These are phyloP conservation scores for Lentinula aciculospora DNA, from an alignment of 768 basidiomycete genomes.

Conservation along the genomic window DNA sequence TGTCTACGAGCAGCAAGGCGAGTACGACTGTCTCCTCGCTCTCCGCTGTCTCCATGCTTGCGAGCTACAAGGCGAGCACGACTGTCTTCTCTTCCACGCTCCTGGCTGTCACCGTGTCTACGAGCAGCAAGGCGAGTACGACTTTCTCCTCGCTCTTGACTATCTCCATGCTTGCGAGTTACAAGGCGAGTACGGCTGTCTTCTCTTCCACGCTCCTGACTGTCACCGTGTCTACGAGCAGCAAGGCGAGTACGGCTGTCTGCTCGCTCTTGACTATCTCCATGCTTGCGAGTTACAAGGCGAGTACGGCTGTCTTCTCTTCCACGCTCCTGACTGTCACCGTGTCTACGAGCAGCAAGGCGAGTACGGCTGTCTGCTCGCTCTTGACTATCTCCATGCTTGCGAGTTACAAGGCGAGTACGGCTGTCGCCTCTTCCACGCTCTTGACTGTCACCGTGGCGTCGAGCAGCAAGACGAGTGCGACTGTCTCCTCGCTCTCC, in stretches of 20 bases:
- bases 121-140: not conserved
- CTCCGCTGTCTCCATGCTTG: not conserved
- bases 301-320: not conserved
- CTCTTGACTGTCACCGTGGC: not conserved
- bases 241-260: not conserved
- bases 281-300: not conserved
- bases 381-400: not conserved
- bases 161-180: not conserved
- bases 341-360: not conserved
- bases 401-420: not conserved
- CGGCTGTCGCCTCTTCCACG: not conserved
- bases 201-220: not conserved
- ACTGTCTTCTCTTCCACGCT: not conserved
- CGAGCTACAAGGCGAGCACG: not conserved
- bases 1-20: not conserved
- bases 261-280: not conserved
- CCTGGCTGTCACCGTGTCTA: not conserved
- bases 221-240: not conserved
- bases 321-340: not conserved
- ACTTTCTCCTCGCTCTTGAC: not conserved
- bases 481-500: not conserved
- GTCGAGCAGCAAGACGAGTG: not conserved
- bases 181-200: not conserved
- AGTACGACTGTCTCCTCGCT: not conserved
- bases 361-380: not conserved